Evolutionary conservation across 768 basidiomycete genomes (phyloP).

Genomic region (Russula sp.): DNA sequence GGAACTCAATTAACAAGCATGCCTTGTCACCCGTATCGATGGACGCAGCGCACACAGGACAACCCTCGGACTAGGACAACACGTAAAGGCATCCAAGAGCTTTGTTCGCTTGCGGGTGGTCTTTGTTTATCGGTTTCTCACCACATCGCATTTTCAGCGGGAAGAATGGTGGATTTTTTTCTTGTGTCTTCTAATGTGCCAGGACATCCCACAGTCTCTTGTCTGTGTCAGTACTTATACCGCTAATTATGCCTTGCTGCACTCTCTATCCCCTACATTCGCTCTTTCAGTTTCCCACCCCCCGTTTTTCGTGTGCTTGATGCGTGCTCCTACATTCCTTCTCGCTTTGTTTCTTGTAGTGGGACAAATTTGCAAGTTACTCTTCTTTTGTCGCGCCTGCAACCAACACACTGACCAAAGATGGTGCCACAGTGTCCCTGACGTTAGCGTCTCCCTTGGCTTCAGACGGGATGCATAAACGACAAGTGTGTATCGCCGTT

Average conservation of each 20-base stretch:
- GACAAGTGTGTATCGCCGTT: not conserved
- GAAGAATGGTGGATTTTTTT: not conserved
- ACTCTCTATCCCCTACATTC: not conserved
- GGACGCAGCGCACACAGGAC: not conserved
- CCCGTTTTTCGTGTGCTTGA: not conserved
- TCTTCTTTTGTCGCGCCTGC: not conserved
- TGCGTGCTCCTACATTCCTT: constrained; percentile 4
- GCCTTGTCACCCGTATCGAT: not conserved
- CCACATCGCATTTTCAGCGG: not conserved
- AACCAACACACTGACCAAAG: not conserved
- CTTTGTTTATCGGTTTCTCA: not conserved
- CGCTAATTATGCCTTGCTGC: no score
- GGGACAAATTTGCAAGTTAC: constrained; percentile 12
- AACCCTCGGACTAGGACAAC: no score
- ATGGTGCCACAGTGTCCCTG: constrained; percentile 1
- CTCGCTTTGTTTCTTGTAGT: not conserved
- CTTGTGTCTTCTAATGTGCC: constrained; percentile 1
- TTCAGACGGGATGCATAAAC: not conserved
- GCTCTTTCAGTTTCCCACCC: not conserved
- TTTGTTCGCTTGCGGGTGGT: constrained; percentile 7
- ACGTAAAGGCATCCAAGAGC: not conserved
- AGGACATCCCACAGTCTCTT: not conserved
- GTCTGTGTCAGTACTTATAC: constrained; percentile 17
- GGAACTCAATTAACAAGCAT: not conserved
- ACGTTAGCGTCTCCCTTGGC: constrained; percentile 2